Conservation (phyloP, 1,284 basidiomycete species). For the Apiotrichum porosum region DNA sequence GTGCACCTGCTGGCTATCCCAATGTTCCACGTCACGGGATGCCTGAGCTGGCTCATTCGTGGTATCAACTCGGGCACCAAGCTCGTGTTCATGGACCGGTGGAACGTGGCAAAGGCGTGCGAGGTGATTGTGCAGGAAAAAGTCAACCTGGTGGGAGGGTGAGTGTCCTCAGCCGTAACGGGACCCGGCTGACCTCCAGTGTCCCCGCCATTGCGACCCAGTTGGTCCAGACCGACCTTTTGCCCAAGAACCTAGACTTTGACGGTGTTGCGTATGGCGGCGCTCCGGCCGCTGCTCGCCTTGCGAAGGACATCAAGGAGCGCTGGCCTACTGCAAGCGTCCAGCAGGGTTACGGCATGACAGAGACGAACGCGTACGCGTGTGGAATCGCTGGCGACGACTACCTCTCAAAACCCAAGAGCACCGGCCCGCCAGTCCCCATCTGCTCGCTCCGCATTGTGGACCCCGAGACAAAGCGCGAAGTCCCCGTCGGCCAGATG, state of each 20-base stretch:
- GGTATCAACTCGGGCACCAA: slow-evolving; percentile 32
- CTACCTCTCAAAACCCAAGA: slow-evolving; percentile 19
- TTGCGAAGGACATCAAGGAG: slow-evolving; percentile 26
- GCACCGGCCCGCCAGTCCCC: slow-evolving; percentile 30
- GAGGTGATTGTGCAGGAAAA: slow-evolving; percentile 28
- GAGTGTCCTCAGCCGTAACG: too few species aligned
- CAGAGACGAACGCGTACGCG: slow-evolving; percentile 39
- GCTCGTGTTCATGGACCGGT: slow-evolving; percentile 35
- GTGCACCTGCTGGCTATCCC: slow-evolving; percentile 36
- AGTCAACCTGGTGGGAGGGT: slow-evolving; percentile 40
- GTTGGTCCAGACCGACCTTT: slow-evolving; percentile 27
- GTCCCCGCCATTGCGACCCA: slow-evolving; percentile 41
- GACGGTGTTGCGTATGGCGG: slow-evolving; percentile 43
- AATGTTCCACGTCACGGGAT: slow-evolving; percentile 45
- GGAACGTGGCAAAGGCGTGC: slow-evolving; percentile 32
- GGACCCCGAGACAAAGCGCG: slow-evolving; percentile 25
- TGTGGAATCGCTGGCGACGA: slow-evolving; percentile 31
- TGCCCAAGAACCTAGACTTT: slow-evolving; percentile 21
- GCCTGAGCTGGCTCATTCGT: slow-evolving; percentile 38
- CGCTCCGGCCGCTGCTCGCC: slow-evolving; percentile 33
- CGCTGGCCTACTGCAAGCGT: slow-evolving; percentile 29
- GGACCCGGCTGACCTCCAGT: too few species aligned
- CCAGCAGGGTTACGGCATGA: slow-evolving; percentile 40
- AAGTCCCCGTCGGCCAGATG: slow-evolving; percentile 19
- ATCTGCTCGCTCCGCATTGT: slow-evolving; percentile 32